Evolutionary conservation across 2,329 filamentous ascomycete species (phyloP).

Genomic region (Alternaria panax): DNA sequence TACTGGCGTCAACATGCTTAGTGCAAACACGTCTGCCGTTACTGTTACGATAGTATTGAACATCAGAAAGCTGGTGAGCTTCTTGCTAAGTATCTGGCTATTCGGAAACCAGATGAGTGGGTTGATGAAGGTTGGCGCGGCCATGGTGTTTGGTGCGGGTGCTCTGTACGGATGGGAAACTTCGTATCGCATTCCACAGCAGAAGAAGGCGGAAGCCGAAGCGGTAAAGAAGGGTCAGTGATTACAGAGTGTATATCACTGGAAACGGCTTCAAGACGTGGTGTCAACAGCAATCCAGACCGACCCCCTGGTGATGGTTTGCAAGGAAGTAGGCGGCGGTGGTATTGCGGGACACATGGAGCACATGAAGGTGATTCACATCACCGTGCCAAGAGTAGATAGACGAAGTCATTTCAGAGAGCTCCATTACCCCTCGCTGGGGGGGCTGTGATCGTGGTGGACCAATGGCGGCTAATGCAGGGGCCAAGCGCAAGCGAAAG

Average conservation of each 20-base stretch:
- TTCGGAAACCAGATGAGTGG: conserved; percentile 84
- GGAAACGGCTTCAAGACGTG: neutral
- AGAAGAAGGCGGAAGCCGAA: conserved; percentile 39
- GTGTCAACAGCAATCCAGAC: neutral
- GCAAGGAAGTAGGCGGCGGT: neutral
- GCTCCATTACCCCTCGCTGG: conserved; percentile 9
- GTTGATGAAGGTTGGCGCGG: conserved; percentile 81
- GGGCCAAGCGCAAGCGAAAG: conserved; percentile 17
- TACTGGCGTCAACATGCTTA: conserved; percentile 92
- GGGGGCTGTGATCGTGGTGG: conserved; percentile 7
- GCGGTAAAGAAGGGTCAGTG: conserved; percentile 39
- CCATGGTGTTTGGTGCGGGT: conserved; percentile 89
- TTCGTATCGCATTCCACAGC: conserved; percentile 55
- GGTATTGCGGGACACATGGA: neutral
- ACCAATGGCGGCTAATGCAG: conserved; percentile 19
- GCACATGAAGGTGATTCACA: neutral
- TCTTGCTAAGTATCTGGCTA: conserved; percentile 89
- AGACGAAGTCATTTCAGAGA: neutral
- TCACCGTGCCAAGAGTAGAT: conserved; percentile 10
- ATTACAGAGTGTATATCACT: neutral
- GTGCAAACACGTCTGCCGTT: conserved; percentile 84
- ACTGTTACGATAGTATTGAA: conserved; percentile 98
- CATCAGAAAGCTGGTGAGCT: conserved; percentile 89
- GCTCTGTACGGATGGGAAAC: conserved; percentile 85
- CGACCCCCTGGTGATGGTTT: neutral